Conservation (phyloP, 75 land plant species). For the Pinus taeda region DNA sequence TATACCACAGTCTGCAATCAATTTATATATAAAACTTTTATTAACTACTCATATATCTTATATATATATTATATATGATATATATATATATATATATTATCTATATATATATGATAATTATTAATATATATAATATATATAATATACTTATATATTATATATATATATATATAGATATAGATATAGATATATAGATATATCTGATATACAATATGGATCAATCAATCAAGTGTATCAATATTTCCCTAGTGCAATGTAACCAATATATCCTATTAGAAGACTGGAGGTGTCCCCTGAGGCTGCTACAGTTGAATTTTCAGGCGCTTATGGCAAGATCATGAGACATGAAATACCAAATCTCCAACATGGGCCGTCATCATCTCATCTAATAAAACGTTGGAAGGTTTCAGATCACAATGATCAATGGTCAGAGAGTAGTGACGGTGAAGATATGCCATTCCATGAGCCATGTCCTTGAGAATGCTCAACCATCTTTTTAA, state of each 20-base stretch:
- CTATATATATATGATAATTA: too few species aligned
- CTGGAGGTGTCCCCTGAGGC: neutral
- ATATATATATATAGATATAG: too few species aligned
- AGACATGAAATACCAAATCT: neutral
- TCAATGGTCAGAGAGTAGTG: neutral
- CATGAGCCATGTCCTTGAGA: neutral
- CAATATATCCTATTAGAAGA: neutral
- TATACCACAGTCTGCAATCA: conserved; percentile 20
- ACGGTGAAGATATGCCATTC: neutral
- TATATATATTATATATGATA: too few species aligned
- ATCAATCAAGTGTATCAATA: neutral
- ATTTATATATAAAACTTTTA: neutral
- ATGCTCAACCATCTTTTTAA: neutral
- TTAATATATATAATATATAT: too few species aligned
- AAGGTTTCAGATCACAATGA: neutral
- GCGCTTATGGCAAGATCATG: too few species aligned
- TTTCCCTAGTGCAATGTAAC: neutral
- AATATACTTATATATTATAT: too few species aligned
- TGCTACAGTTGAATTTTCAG: neutral
- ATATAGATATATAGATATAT: too few species aligned
- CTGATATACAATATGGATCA: neutral
- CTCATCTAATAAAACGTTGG: too few species aligned
- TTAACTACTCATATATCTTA: neutral
- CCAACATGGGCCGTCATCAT: neutral
- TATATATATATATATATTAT: too few species aligned